Evolutionary conservation across 176 grass and related monocot species (phyloP).

Genomic region (Juncus effusus): DNA sequence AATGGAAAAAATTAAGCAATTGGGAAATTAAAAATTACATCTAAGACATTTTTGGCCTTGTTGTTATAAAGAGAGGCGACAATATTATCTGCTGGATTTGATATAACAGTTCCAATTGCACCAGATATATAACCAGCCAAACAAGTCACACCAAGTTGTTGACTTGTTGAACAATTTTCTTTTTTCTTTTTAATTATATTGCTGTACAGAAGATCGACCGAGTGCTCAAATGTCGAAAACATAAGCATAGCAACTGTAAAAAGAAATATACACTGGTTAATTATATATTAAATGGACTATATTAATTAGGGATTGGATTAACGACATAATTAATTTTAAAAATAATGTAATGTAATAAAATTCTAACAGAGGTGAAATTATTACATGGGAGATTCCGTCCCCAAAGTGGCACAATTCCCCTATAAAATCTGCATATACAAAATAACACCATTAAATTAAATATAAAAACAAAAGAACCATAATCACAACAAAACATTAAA

Average conservation of each 20-base stretch:
- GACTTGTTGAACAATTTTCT: conserved; percentile 61
- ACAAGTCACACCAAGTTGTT: conserved; percentile 90
- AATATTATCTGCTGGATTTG: conserved; percentile 96
- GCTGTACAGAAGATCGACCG: conserved; percentile 61
- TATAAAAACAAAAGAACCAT: background rate
- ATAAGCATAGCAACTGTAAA: conserved; percentile 89
- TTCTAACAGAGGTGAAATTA: background rate
- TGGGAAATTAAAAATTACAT: conserved; percentile 36
- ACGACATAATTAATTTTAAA: conserved; percentile 12
- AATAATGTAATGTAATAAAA: conserved; percentile 5
- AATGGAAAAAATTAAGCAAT: background rate
- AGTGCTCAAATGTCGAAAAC: conserved; percentile 93
- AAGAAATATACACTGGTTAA: background rate
- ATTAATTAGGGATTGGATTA: background rate
- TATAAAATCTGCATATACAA: conserved; percentile 75
- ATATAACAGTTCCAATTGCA: conserved; percentile 80
- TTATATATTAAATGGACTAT: no score
- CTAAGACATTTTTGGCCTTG: conserved; percentile 60
- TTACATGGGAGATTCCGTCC: conserved; percentile 97
- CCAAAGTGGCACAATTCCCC: conserved; percentile 88
- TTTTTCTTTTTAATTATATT: conserved; percentile 77
- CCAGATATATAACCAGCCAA: conserved; percentile 79
- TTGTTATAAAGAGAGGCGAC: conserved; percentile 92
- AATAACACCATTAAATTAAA: background rate
- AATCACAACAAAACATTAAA: background rate